phyloP scores from a whole-genome alignment of 345 rosid genomes.

The Linum lewisii region DNA sequence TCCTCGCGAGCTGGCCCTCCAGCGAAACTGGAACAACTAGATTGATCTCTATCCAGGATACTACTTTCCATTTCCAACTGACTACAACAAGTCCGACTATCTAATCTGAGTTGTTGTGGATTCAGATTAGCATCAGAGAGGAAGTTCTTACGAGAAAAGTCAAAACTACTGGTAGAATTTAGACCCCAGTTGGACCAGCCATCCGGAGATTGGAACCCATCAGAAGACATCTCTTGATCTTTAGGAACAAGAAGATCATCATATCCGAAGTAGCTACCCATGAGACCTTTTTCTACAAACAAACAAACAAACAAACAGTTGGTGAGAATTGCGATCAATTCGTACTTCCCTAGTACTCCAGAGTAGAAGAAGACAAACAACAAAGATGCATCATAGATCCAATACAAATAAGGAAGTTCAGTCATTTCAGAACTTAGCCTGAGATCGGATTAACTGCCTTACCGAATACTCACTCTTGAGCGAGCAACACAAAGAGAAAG shows the following conservation, averaged over 20 bases:
- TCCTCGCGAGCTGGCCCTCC: slow-evolving; percentile 20
- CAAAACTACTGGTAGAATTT: slow-evolving; percentile 14
- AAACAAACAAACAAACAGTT: background rate
- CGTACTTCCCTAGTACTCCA: too few species aligned
- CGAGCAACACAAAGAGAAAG: too few species aligned
- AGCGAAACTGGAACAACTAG: slow-evolving; percentile 15
- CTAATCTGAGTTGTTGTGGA: slow-evolving; percentile 11
- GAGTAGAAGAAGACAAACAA: too few species aligned
- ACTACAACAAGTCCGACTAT: slow-evolving; percentile 10
- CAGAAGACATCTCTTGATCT: slow-evolving; percentile 28
- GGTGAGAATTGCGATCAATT: background rate
- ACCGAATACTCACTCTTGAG: too few species aligned
- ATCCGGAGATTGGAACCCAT: slow-evolving; percentile 36
- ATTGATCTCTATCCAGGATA: slow-evolving; percentile 13
- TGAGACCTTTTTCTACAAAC: slow-evolving; percentile 22
- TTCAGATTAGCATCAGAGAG: slow-evolving; percentile 1
- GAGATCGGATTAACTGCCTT: too few species aligned
- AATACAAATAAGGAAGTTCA: too few species aligned
- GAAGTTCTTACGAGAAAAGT: slow-evolving; percentile 17
- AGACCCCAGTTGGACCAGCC: slow-evolving; percentile 43
- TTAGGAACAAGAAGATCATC: slow-evolving; percentile 40
- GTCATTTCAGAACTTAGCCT: too few species aligned
- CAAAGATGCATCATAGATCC: too few species aligned
- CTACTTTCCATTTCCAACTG: slow-evolving; percentile 17
- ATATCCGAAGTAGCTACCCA: slow-evolving; percentile 23